These are phyloP conservation scores for Penicillium palitans DNA, from an alignment of 2,329 filamentous ascomycete species.

Conservation along the genomic window DNA sequence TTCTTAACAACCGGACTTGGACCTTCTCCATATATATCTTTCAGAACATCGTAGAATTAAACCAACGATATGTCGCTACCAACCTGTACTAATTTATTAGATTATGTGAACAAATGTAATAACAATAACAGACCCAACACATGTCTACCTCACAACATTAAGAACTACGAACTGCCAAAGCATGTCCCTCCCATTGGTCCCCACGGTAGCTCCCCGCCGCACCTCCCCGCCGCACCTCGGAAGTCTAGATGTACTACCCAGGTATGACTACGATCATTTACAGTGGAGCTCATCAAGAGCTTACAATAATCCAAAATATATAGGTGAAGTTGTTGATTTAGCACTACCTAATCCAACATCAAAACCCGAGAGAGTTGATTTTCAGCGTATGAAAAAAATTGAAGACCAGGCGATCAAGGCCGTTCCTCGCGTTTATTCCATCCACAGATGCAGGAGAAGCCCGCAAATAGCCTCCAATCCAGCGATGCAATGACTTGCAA, in stretches of 20 bases:
- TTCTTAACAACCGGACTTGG: not conserved
- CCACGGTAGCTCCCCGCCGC: constrained; percentile 15
- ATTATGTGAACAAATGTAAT: no score
- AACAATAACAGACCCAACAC: not conserved
- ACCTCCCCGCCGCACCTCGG: not conserved
- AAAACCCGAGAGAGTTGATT: constrained; percentile 26
- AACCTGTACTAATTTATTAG: not conserved
- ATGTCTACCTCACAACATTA: not conserved
- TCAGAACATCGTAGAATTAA: not conserved
- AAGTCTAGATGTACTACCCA: not conserved
- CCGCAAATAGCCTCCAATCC: constrained; percentile 36
- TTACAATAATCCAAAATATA: constrained; percentile 10
- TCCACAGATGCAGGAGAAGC: constrained; percentile 44
- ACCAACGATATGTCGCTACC: not conserved
- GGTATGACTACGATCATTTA: not conserved
- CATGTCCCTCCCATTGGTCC: not conserved
- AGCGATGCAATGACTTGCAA: constrained; percentile 32
- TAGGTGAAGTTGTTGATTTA: constrained; percentile 27
- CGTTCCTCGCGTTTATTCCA: constrained; percentile 57
- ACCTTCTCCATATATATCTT: not conserved
- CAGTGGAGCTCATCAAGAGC: not conserved
- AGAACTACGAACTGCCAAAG: no score
- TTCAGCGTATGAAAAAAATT: constrained; percentile 42
- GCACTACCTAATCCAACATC: constrained; percentile 27
- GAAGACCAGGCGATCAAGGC: constrained; percentile 55